A percentile compares a stretch with the other conserved stretches of the same genome.
phyloP scores from a whole-genome alignment of 148 eudicot genomes.

The Rheum nobile region DNA sequence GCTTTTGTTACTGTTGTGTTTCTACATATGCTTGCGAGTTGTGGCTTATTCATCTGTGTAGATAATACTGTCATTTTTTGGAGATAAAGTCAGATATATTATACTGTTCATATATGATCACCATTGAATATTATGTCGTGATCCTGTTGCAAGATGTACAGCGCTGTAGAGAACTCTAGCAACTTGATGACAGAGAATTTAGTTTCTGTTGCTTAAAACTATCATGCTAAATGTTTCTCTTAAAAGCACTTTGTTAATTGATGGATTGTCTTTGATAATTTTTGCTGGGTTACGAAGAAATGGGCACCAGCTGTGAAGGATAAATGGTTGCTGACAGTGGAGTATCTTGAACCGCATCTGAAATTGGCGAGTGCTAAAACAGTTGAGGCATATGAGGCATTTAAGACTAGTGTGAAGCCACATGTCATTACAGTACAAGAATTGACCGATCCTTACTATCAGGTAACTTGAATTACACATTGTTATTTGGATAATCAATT shows the following conservation, averaged over 20 bases:
- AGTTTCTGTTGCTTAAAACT: neutral
- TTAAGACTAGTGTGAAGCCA: constrained; percentile 51
- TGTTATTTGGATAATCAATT: neutral
- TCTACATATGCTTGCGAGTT: neutral
- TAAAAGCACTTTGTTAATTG: neutral
- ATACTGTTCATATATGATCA: neutral
- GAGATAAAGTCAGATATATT: neutral
- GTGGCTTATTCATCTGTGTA: neutral
- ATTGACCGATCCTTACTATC: constrained; percentile 57
- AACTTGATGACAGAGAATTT: neutral
- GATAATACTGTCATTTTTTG: neutral
- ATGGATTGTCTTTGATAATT: neutral
- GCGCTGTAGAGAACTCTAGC: neutral
- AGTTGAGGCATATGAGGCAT: constrained; percentile 43
- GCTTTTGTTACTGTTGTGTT: neutral
- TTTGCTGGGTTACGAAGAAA: constrained; percentile 35
- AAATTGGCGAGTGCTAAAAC: constrained; percentile 36
- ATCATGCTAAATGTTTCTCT: neutral
- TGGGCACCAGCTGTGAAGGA: constrained; percentile 64
- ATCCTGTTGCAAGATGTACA: neutral
- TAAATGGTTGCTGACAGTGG: constrained; percentile 49
- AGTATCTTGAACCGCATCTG: constrained; percentile 58
- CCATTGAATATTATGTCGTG: neutral
- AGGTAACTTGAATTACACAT: constrained; percentile 27
- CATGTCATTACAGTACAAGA: constrained; percentile 57